Conservation (phyloP, 371 early-diverging fungal genomes). For the Mortierella sp. region DNA sequence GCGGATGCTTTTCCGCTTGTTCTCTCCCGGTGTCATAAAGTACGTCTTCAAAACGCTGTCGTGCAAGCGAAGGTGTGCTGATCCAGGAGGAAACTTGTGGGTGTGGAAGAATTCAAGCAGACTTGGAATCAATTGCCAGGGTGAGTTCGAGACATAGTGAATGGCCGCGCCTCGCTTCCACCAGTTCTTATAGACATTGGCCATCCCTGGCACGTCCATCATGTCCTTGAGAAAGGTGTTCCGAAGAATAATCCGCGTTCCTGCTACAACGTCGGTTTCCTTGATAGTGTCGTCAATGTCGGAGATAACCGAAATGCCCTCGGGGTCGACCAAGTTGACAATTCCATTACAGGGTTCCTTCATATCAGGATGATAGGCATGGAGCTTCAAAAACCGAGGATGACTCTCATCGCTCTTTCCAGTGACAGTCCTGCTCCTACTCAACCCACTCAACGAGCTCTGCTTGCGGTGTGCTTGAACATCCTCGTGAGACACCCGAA, state of each 20-base stretch:
- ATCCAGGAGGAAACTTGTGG: slow-evolving; percentile 84
- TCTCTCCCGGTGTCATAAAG: slow-evolving; percentile 62
- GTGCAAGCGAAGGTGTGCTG: slow-evolving; percentile 78
- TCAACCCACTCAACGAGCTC: background rate
- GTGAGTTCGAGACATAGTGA: slow-evolving; percentile 94
- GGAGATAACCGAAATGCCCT: slow-evolving; percentile 65
- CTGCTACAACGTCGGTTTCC: slow-evolving; percentile 74
- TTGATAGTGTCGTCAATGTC: slow-evolving; percentile 76
- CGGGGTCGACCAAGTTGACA: slow-evolving; percentile 65
- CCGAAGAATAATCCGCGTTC: slow-evolving; percentile 76
- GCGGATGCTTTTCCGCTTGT: slow-evolving; percentile 58
- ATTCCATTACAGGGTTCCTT: slow-evolving; percentile 49
- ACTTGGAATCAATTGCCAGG: slow-evolving; percentile 88
- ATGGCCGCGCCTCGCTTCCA: slow-evolving; percentile 78
- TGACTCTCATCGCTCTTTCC: slow-evolving; percentile 14
- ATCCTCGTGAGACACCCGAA: slow-evolving; percentile 32
- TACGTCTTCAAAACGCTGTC: slow-evolving; percentile 57
- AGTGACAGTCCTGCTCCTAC: background rate
- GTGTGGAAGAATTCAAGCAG: slow-evolving; percentile 78
- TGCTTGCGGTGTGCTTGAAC: slow-evolving; percentile 14
- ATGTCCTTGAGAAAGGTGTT: slow-evolving; percentile 79
- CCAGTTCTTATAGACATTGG: slow-evolving; percentile 59
- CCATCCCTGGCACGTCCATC: slow-evolving; percentile 61
- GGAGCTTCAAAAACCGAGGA: slow-evolving; percentile 43
- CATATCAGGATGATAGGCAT: slow-evolving; percentile 46